These are phyloP conservation scores for Lyophyllum semitale DNA, from an alignment of 768 basidiomycete species.

Conservation along the genomic window DNA sequence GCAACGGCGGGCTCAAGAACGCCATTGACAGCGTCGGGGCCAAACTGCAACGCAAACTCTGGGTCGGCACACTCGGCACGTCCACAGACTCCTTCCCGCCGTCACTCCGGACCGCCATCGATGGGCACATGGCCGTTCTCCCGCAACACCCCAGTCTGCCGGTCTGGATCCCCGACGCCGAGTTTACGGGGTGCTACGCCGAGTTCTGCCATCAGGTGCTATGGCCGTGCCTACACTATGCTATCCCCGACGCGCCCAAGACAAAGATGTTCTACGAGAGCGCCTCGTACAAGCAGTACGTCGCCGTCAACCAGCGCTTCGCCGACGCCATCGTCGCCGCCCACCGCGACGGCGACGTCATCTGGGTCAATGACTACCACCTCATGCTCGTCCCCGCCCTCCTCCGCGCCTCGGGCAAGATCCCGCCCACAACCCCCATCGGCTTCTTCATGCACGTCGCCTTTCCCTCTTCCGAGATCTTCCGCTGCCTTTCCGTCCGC, in stretches of 20 bases:
- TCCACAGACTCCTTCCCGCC: slow-evolving; percentile 65
- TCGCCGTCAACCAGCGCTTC: slow-evolving; percentile 87
- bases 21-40: slow-evolving; percentile 71
- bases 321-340: slow-evolving; percentile 79
- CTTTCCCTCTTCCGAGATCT: slow-evolving; percentile 94
- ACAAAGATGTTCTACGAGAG: slow-evolving; percentile 82
- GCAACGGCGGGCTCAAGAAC: slow-evolving; percentile 85
- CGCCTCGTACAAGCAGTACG: slow-evolving; percentile 82
- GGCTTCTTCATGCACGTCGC: slow-evolving; percentile 98
- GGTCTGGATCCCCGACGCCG: slow-evolving; percentile 82
- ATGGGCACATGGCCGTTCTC: slow-evolving; percentile 42
- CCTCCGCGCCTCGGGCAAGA: slow-evolving; percentile 66
- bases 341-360: slow-evolving; percentile 88
- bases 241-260: slow-evolving; percentile 85
- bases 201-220: slow-evolving; percentile 89
- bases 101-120: slow-evolving; percentile 57
- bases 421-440: slow-evolving; percentile 60
- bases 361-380: slow-evolving; percentile 96
- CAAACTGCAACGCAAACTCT: slow-evolving; percentile 48
- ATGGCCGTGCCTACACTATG: slow-evolving; percentile 88
- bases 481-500: slow-evolving; percentile 84
- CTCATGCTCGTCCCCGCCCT: slow-evolving; percentile 90
- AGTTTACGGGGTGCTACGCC: slow-evolving; percentile 80
- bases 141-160: slow-evolving; percentile 40
- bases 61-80: slow-evolving; percentile 77